A percentile compares a stretch with the other conserved stretches of the same genome.
phyloP scores from a whole-genome alignment of 2,329 filamentous ascomycete genomes.

The Xylaria sp. region DNA sequence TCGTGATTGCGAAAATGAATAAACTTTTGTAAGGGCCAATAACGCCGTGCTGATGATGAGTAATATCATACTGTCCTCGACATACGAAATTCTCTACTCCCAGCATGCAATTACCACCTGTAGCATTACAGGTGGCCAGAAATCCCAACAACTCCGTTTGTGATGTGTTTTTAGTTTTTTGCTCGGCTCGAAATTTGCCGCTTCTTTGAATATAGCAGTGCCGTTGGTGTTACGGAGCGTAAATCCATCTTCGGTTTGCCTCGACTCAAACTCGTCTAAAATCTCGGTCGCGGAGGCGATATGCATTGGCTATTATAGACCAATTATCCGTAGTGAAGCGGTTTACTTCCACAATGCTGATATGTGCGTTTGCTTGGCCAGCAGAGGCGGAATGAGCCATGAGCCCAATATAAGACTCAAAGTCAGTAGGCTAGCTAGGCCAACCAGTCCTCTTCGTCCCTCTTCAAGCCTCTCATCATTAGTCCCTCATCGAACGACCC shows the following conservation, averaged over 20 bases:
- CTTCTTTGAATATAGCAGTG: not conserved
- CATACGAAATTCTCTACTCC: slow-evolving; percentile 2
- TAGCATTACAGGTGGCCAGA: not conserved
- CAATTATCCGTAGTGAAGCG: not conserved
- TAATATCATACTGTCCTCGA: not conserved
- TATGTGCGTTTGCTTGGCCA: not conserved
- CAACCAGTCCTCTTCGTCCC: slow-evolving; percentile 65
- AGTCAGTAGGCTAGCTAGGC: slow-evolving; percentile 34
- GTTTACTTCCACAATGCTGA: not conserved
- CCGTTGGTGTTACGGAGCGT: not conserved
- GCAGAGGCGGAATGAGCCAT: not conserved
- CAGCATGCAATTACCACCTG: slow-evolving; percentile 5
- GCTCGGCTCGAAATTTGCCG: not conserved
- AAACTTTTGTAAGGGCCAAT: slow-evolving; percentile 11
- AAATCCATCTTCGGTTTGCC: not conserved
- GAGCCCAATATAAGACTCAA: not conserved
- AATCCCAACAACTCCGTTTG: not conserved
- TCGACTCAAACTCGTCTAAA: not conserved
- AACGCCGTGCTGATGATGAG: slow-evolving; percentile 25
- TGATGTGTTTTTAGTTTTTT: not conserved
- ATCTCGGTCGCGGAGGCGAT: not conserved
- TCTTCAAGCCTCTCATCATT: slow-evolving; percentile 61
- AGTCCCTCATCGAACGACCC: slow-evolving; percentile 63
- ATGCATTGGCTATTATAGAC: not conserved
- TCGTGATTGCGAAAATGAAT: not conserved